These are phyloP conservation scores for Verticillium dahliae DNA, from an alignment of 2,329 filamentous ascomycete genomes.

Conservation along the genomic window DNA sequence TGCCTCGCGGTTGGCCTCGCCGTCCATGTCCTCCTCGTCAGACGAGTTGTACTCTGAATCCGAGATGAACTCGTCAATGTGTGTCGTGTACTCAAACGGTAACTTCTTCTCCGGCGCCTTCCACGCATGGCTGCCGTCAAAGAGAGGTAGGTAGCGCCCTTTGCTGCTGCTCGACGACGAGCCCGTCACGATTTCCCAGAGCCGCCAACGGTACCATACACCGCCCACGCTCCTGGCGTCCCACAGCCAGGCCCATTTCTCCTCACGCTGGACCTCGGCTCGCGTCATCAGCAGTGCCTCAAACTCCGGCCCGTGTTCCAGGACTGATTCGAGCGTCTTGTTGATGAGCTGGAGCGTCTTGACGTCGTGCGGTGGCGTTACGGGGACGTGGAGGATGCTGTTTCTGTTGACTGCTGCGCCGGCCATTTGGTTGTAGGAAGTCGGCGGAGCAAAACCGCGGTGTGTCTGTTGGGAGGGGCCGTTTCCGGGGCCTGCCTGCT, in stretches of 20 bases:
- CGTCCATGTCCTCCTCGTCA: slow-evolving; percentile 70
- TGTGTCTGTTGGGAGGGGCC: slow-evolving; percentile 36
- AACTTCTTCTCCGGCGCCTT: slow-evolving; percentile 64
- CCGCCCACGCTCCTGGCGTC: slow-evolving; percentile 72
- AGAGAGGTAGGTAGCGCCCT: slow-evolving; percentile 56
- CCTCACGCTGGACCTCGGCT: slow-evolving; percentile 74
- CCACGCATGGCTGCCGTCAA: slow-evolving; percentile 75
- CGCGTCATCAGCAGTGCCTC: slow-evolving; percentile 88
- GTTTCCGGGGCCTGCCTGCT: slow-evolving; percentile 25
- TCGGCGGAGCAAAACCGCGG: slow-evolving; percentile 69
- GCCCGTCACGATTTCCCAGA: slow-evolving; percentile 81
- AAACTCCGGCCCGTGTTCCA: slow-evolving; percentile 78
- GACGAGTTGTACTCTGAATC: slow-evolving; percentile 83
- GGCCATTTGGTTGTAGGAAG: slow-evolving; percentile 50
- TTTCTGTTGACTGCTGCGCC: slow-evolving; percentile 35
- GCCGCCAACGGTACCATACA: slow-evolving; percentile 86
- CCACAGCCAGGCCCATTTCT: slow-evolving; percentile 94
- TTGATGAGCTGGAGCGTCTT: slow-evolving; percentile 79
- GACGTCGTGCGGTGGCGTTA: slow-evolving; percentile 71
- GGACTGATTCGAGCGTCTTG: slow-evolving; percentile 72
- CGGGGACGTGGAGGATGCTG: slow-evolving; percentile 58
- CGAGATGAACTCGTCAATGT: slow-evolving; percentile 71
- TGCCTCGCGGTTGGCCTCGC: slow-evolving; percentile 45
- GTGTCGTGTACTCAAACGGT: slow-evolving; percentile 75
- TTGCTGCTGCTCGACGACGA: slow-evolving; percentile 37